These are phyloP conservation scores for Styphnolobium japonicum DNA, from an alignment of 306 rosid genomes.

Conservation along the genomic window DNA sequence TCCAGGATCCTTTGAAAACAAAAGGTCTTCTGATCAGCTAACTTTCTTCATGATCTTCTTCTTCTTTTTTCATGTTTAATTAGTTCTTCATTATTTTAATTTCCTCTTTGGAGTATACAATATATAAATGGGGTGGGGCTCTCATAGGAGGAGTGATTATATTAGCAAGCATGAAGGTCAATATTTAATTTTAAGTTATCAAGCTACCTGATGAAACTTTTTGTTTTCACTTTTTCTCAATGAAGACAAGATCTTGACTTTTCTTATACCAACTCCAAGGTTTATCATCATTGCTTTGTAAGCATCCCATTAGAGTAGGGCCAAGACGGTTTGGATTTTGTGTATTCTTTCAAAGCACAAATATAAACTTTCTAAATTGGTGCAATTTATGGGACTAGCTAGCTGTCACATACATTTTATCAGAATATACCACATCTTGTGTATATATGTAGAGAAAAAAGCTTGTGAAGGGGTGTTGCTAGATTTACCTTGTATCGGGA, in stretches of 20 bases:
- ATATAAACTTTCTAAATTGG: constrained; percentile 19
- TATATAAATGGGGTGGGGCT: constrained; percentile 13
- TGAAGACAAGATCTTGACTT: constrained; percentile 42
- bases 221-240: constrained; percentile 24
- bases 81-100: constrained; percentile 2
- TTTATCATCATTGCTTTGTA: neutral
- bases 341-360: neutral
- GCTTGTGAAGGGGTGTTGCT: neutral
- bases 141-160: constrained; percentile 9
- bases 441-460: neutral
- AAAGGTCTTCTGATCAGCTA: constrained; percentile 23
- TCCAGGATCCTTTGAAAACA: constrained; percentile 38
- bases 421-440: neutral
- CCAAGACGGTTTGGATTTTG: constrained; percentile 26
- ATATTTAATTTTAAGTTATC: constrained; percentile 12
- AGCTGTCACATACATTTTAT: neutral
- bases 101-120: constrained; percentile 5
- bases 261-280: constrained; percentile 10
- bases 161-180: constrained; percentile 18
- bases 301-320: constrained; percentile 24
- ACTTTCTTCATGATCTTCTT: constrained; percentile 13
- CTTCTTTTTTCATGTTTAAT: neutral
- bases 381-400: neutral
- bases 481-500: constrained; percentile 7
- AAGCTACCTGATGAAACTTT: constrained; percentile 4